Conservation (phyloP, 345 rosid genomes). For the Citrus maxima region DNA sequence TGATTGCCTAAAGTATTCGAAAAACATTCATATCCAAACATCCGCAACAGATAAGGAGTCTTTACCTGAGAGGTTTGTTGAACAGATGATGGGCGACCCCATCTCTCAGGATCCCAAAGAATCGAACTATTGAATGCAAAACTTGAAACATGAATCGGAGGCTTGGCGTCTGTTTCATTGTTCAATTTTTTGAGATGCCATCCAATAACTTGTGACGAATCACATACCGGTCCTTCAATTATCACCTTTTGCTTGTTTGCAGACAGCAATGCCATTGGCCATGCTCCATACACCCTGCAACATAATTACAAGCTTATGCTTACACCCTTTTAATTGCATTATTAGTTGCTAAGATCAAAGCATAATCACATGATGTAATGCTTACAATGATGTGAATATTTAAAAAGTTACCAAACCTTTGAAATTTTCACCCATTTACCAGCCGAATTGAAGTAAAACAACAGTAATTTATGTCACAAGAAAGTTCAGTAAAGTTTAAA, state of each 20-base stretch:
- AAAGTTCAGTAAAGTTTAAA: background rate
- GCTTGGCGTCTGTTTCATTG: conserved; percentile 41
- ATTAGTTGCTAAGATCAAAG: background rate
- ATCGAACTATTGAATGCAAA: conserved; percentile 77
- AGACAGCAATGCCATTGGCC: conserved; percentile 78
- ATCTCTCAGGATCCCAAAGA: conserved; percentile 89
- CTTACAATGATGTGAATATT: background rate
- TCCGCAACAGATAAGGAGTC: background rate
- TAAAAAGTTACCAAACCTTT: background rate
- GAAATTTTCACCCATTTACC: background rate
- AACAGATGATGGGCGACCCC: conserved; percentile 77
- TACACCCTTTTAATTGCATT: background rate
- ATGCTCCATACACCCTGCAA: conserved; percentile 78
- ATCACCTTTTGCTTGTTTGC: conserved; percentile 57
- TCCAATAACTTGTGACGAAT: conserved; percentile 76
- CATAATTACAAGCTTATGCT: background rate
- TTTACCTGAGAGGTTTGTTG: conserved; percentile 64
- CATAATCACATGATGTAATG: background rate
- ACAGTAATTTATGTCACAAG: background rate
- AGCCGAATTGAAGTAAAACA: background rate
- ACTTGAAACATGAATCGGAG: conserved; percentile 60
- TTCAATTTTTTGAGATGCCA: conserved; percentile 69
- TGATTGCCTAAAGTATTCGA: too few species aligned
- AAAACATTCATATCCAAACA: background rate
- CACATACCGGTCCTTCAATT: conserved; percentile 86